These are phyloP conservation scores for Arthrobotrys iridis DNA, from an alignment of 2,329 filamentous ascomycete genomes.

Conservation along the genomic window DNA sequence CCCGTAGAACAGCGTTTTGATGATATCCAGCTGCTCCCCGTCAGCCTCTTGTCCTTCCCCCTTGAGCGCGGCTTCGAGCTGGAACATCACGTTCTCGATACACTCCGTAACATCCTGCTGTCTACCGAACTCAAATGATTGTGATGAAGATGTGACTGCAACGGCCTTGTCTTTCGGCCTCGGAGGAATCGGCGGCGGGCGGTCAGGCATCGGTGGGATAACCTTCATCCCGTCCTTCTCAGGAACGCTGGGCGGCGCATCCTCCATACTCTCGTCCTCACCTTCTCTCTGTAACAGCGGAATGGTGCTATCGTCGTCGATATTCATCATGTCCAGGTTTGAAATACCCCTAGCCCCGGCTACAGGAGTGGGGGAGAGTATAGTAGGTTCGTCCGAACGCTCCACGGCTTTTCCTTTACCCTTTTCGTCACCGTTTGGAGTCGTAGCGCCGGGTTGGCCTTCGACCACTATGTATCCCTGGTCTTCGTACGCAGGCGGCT, in stretches of 20 bases:
- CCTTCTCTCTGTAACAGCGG: conserved; percentile 37
- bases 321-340: conserved; percentile 28
- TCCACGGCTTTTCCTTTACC: conserved; percentile 7
- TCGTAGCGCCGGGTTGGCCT: conserved; percentile 12
- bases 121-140: conserved; percentile 68
- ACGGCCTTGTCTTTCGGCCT: conserved; percentile 62
- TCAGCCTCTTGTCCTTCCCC: conserved; percentile 72
- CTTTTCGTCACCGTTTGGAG: background rate
- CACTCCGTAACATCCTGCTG: conserved; percentile 98
- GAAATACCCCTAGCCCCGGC: conserved; percentile 1
- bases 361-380: conserved; percentile 14
- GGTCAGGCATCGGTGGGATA: conserved; percentile 61
- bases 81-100: conserved; percentile 89
- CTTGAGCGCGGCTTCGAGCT: conserved; percentile 87
- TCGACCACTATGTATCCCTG: conserved; percentile 47
- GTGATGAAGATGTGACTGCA: background rate
- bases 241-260: conserved; percentile 40
- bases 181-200: conserved; percentile 71
- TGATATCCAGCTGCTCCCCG: conserved; percentile 81
- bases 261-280: conserved; percentile 59
- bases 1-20: conserved; percentile 73
- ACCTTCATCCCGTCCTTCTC: conserved; percentile 45
- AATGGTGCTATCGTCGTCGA: conserved; percentile 41
- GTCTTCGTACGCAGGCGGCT: conserved; percentile 54
- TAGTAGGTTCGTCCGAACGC: conserved; percentile 12